A percentile compares a stretch with the other conserved stretches of the same genome.
These are phyloP conservation scores for Starmerella ratchasimensis DNA, from an alignment of 805 yeast genomes.

Conservation along the genomic window DNA sequence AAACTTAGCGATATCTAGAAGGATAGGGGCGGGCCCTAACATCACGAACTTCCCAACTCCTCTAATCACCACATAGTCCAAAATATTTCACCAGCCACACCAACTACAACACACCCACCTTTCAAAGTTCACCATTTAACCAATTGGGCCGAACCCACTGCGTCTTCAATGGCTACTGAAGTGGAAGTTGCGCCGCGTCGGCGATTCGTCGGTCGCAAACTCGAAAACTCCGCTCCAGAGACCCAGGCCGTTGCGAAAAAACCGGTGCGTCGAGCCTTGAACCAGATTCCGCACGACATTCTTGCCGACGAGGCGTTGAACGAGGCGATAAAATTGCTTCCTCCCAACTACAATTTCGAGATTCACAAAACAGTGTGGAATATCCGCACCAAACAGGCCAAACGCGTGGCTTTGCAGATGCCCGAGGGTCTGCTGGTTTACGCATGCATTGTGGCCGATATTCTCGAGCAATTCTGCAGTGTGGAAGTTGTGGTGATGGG, in stretches of 20 bases:
- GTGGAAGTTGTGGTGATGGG: slow-evolving; percentile 93
- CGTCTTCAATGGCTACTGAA: not conserved
- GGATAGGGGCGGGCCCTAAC: not conserved
- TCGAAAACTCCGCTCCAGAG: slow-evolving; percentile 4
- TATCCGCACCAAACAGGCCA: slow-evolving; percentile 57
- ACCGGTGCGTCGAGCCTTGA: slow-evolving; percentile 36
- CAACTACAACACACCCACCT: not conserved
- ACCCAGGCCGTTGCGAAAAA: slow-evolving; percentile 20
- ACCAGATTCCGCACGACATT: slow-evolving; percentile 82
- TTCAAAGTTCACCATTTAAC: not conserved
- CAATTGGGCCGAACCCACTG: not conserved
- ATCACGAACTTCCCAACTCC: not conserved
- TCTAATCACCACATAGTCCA: not conserved
- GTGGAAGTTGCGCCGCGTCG: slow-evolving; percentile 26
- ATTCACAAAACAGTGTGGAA: slow-evolving; percentile 94
- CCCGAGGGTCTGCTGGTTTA: slow-evolving; percentile 91
- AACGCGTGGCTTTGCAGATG: slow-evolving; percentile 86
- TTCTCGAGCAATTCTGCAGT: slow-evolving; percentile 75
- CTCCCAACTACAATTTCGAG: slow-evolving; percentile 88
- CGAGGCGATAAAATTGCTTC: slow-evolving; percentile 66
- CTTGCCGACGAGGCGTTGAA: slow-evolving; percentile 68
- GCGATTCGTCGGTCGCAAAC: slow-evolving; percentile 47
- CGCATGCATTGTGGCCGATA: slow-evolving; percentile 80
- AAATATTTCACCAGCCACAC: not conserved
- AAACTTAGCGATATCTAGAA: not conserved